Evolutionary conservation across 106 monocot species (phyloP).

Genomic region (Amphibolis antarctica): DNA sequence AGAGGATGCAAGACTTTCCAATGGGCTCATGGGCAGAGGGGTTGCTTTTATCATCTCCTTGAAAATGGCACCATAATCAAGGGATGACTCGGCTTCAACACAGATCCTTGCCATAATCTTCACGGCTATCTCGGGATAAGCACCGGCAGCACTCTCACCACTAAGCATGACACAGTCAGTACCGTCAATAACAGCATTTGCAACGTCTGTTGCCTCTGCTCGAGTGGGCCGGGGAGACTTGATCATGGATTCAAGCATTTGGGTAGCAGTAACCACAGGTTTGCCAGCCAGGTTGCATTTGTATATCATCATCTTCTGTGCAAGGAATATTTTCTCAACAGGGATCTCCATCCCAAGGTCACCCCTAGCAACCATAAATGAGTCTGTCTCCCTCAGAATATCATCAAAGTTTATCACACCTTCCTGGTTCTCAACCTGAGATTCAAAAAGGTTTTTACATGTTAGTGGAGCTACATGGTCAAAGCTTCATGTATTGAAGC

Average conservation of each 20-base stretch:
- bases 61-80: conserved; percentile 59
- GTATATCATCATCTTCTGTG: conserved; percentile 86
- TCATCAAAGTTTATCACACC: conserved; percentile 72
- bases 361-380: conserved; percentile 70
- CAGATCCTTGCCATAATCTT: conserved; percentile 61
- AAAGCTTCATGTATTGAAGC: not conserved
- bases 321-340: conserved; percentile 75
- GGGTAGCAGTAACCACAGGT: conserved; percentile 65
- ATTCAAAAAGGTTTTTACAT: not conserved
- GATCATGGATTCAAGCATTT: too few species aligned
- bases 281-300: conserved; percentile 60
- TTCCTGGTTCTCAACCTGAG: conserved; percentile 70
- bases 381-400: conserved; percentile 59
- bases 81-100: conserved; percentile 64
- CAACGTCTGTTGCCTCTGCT: too few species aligned
- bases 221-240: too few species aligned
- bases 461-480: too few species aligned
- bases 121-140: conserved; percentile 61
- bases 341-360: conserved; percentile 81
- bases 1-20: conserved; percentile 67
- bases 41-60: conserved; percentile 50
- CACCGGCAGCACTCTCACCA: conserved; percentile 71
- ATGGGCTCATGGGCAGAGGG: conserved; percentile 65
- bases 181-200: conserved; percentile 67
- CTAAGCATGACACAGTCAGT: conserved; percentile 86